Base-by-base conservation (phyloP, 2,329 filamentous ascomycete genomes). In the Pseudopithomyces chartarum region DNA sequence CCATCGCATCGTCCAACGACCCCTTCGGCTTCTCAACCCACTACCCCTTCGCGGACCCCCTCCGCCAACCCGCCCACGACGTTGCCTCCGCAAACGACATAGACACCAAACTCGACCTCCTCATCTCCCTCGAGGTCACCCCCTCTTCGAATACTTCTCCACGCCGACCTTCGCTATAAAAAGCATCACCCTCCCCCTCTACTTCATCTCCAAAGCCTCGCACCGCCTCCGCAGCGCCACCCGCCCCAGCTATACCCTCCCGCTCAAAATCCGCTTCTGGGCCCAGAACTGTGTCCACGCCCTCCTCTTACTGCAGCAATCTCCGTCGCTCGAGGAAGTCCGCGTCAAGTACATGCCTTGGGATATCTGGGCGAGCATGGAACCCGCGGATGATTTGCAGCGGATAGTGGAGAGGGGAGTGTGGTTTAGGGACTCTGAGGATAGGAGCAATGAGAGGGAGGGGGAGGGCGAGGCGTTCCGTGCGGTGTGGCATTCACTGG, bases 311-410 rank as follows among this genome's bases (percentile, higher is more conserved):
- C 68, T 74, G 12, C 46, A 36, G 42, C 36, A 22, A 2, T 48
- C 54, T 0, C 17, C 62, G 0, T 42, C 58, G 2, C 53, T 74
- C 1, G 45, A 64, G 7, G 55, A 69, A 32, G 66, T 75, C 17
- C 42, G 58, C 1, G 51, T 75, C 42, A 67, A 67, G 42, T 74
- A 75, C 43, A 64, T 67, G 48, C 70, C 73, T 5, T 68, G 64
- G 57, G 68, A 75, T 50, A 68, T 73, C 15, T 75, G 70, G 72
- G 72, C 72, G 15, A 64, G 60, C 26, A 71, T 76, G 69, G 70
- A 73, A 44, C 70, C 69, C 1, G 61, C 60, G 0, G 71, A 74
- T 34, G 61, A 73, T 20, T 52, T 75, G 51, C 33, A 47, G 10
- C 60, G 68, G 22, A 68, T 75, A 36, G 62, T 60, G 2, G 57